A percentile compares a stretch with the other conserved stretches of the same genome.
Evolutionary conservation across 163 green algal species (phyloP).

Genomic region (Scenedesmus sp.): DNA sequence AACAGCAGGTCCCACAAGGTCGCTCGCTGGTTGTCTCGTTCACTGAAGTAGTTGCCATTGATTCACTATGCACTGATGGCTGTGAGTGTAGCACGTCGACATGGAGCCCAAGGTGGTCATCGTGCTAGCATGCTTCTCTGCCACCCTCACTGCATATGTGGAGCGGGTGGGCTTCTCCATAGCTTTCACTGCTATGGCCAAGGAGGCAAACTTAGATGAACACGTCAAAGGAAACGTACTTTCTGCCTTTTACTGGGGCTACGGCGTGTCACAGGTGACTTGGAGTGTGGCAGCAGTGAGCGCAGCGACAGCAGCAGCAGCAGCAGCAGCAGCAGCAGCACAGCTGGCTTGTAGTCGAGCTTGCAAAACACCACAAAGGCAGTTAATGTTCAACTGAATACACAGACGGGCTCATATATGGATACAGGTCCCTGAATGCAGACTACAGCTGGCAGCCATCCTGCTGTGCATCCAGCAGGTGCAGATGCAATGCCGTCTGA

Average conservation of each 20-base stretch:
- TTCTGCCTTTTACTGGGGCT: constrained; percentile 98
- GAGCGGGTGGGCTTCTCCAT: constrained; percentile 98
- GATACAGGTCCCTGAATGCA: not conserved
- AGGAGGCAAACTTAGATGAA: constrained; percentile 76
- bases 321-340: not conserved
- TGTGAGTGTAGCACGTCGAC: not conserved
- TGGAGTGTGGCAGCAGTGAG: not conserved
- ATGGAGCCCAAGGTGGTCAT: constrained; percentile 79
- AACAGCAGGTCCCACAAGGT: not conserved
- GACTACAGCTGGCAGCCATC: not conserved
- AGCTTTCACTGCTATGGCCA: constrained; percentile 91
- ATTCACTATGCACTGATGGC: not conserved
- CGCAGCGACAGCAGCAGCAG: not conserved
- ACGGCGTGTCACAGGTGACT: constrained; percentile 89
- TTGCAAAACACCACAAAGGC: not conserved
- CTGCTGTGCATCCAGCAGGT: not conserved
- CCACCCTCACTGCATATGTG: constrained; percentile 91
- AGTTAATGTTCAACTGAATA: not conserved
- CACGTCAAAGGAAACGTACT: constrained; percentile 92
- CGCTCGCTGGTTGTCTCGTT: not conserved
- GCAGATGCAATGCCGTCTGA: not conserved
- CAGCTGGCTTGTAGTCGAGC: not conserved
- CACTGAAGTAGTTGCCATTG: not conserved
- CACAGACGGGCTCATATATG: too few species aligned
- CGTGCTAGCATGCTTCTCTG: constrained; percentile 85